Base-by-base conservation (phyloP, 768 basidiomycete genomes). In the Psilocybe cyanescens region DNA sequence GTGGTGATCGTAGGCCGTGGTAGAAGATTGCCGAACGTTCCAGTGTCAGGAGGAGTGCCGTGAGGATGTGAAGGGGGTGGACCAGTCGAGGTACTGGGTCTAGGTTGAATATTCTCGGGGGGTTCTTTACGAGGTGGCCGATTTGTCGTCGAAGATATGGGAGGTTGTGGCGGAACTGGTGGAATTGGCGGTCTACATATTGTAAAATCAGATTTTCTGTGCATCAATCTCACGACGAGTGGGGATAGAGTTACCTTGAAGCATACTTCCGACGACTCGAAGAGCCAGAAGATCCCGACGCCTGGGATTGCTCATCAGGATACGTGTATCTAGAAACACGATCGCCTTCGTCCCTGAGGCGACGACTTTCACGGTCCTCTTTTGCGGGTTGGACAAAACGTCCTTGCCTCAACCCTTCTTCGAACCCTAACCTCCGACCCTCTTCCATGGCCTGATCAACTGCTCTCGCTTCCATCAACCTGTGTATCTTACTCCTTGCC, bases 391-490 rank as follows among this genome's bases (percentile, higher is more conserved):
- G 62, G 8, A 55, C 53, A 55, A 53, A 16, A 58, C 71, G 70
- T 51, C 59, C 79, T 65, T 70, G 73, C 62, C 58, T 75, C 62
- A 62, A 73, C 3, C 86, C 86, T 64, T 85, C 79, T 64, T 78
- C 77, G 66, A 81, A 84, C 4, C 87, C 86, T 9, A 79, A 64
- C 24, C 78, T 74, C 44, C 82, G 69, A 4, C 86, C 87, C 64
- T 87, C 82, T 55, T 87, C 84, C 58, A 81, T 71, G 1, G 87
- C 87, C 14, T 74, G 60, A 2, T 83, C 78, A 33, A 86, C 73
- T 7, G 84, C 72, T 8, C 78, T 75, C 41, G 81, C 78, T 61
- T 85, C 79, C 7, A 79, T 72, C 44, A 86, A 56, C 64, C 77
- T 76, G 35, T 85, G 76, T 17, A 79, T 74, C 59, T 68, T 79